Base-by-base conservation (phyloP, 768 basidiomycete species). In the Boletus tylopilopsis region DNA sequence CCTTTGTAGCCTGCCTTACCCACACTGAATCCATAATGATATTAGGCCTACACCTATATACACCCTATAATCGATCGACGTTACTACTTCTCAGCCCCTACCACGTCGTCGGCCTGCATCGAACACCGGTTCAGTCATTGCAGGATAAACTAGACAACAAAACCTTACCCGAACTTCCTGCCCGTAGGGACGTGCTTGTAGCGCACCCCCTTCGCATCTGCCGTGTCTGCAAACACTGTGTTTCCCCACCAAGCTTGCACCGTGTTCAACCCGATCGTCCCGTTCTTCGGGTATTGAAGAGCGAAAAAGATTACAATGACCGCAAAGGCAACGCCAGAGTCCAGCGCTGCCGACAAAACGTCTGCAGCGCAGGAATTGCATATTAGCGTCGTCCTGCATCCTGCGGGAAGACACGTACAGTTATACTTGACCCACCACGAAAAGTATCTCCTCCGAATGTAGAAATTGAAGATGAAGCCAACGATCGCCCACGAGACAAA, bases 161-260 rank as follows among this genome's bases (percentile, higher is more conserved):
- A 27, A 1, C 57, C 67, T 46, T 24, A 69, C 66, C 66, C 66
- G 52, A 69, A 67, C 4, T 55, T 63, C 10, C 51, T 39, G 9
- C 66, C 42, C 1, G 32, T 32, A 8, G 55, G 48, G 6, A 68
- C 1, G 2, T 44, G 3, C 41, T 40, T 53, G 40, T 44, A 62
- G 6, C 46, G 56, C 24, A 55, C 24, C 12, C 43, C 51, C 25
- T 19, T 16, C 1, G 36, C 58, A 8, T 62, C 60, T 2, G 62
- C 62, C 19, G 62, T 62, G n/a, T 64, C 60, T 25, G 39, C 4
- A 55, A 39, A 65, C 8, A 68, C 62, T 52, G 69, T 77, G 53
- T 88, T 88, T 11, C 87, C 87, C 86, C 85, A 88, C 87, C 87
- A 89, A 3, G 53, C 44, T 51, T 78, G 77, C 36, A 89, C 62